A percentile compares a stretch with the other conserved stretches of the same genome.
Conservation (phyloP, 2,329 filamentous ascomycete genomes). For the Xylaria sp. region DNA sequence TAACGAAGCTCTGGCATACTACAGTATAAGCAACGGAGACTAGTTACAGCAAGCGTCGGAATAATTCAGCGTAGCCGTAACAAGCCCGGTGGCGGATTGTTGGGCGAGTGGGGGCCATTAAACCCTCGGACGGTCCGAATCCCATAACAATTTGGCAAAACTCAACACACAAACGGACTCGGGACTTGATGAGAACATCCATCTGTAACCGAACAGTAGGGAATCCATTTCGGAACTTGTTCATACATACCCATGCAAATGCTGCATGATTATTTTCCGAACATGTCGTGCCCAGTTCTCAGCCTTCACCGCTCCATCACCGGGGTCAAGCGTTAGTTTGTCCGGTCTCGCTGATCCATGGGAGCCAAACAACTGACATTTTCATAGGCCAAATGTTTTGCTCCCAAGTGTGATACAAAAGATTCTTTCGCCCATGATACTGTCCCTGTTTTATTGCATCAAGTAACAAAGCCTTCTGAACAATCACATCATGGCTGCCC, state of each 20-base stretch:
- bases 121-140: neutral
- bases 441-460: neutral
- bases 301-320: neutral
- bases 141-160: neutral
- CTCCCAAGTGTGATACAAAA: neutral
- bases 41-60: neutral
- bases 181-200: neutral
- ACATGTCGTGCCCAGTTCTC: neutral
- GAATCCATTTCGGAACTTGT: neutral
- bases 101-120: neutral
- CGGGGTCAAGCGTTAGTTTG: neutral
- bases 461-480: constrained; percentile 4
- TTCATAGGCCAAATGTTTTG: neutral
- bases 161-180: neutral
- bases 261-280: neutral
- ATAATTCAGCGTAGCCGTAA: neutral
- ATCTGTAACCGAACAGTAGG: neutral
- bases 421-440: neutral
- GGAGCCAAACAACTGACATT: neutral
- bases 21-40: neutral
- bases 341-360: neutral
- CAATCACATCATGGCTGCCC: constrained; percentile 2
- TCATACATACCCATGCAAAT: neutral
- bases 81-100: neutral
- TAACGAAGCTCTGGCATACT: neutral